phyloP scores from a whole-genome alignment of 495 filamentous ascomycete species.

The Xylaria grammica region DNA sequence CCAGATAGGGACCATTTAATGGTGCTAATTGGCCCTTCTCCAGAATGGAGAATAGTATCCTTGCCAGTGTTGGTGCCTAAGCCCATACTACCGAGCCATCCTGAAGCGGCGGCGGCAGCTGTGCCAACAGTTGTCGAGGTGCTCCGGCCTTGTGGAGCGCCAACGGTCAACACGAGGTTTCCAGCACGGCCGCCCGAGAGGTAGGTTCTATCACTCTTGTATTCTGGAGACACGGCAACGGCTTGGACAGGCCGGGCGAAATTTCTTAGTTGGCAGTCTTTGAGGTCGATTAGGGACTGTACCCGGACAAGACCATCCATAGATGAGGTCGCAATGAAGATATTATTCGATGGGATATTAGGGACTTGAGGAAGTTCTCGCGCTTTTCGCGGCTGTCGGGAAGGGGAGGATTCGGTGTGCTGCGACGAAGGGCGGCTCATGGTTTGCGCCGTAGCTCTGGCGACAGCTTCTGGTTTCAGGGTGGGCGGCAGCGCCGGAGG shows the following conservation, averaged over 20 bases:
- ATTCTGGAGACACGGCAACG: conserved; percentile 90
- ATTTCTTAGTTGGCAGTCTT: conserved; percentile 86
- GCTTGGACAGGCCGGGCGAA: conserved; percentile 91
- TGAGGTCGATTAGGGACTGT: conserved; percentile 71
- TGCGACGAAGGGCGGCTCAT: conserved; percentile 52
- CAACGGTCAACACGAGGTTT: conserved; percentile 85
- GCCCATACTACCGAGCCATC: conserved; percentile 88
- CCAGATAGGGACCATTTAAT: conserved; percentile 94
- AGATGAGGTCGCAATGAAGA: conserved; percentile 90
- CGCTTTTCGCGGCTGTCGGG: conserved; percentile 50
- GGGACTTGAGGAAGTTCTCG: conserved; percentile 59
- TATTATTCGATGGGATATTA: conserved; percentile 78
- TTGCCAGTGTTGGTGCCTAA: conserved; percentile 77
- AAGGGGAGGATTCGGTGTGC: conserved; percentile 57
- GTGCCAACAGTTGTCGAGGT: conserved; percentile 81
- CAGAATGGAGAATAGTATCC: conserved; percentile 87
- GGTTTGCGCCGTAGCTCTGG: conserved; percentile 50
- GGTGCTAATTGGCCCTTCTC: conserved; percentile 86
- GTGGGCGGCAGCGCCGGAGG: conserved; percentile 65
- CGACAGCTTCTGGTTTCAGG: conserved; percentile 57
- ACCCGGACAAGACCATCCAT: conserved; percentile 96
- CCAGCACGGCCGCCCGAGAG: conserved; percentile 90
- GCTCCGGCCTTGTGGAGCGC: conserved; percentile 76
- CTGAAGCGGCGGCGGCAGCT: conserved; percentile 79
- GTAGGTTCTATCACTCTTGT: conserved; percentile 83